Evolutionary conservation across 805 yeast species (phyloP).

Genomic region (Ogataea wickerhamii): DNA sequence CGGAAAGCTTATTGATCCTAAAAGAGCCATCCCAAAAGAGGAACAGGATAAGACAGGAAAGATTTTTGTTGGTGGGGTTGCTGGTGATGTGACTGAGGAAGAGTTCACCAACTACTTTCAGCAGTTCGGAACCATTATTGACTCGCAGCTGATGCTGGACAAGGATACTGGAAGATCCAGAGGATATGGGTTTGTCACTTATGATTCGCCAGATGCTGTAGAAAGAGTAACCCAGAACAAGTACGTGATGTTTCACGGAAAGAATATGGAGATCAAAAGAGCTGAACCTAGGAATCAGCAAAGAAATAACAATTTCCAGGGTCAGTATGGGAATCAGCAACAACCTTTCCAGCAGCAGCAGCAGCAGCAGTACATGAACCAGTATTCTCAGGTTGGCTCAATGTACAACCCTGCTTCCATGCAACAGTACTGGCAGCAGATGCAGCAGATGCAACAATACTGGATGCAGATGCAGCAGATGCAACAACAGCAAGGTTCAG

Average conservation of each 20-base stretch:
- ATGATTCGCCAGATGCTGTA: conserved; percentile 91
- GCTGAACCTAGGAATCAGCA: conserved; percentile 81
- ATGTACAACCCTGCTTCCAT: conserved; percentile 29
- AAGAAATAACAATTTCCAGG: conserved; percentile 35
- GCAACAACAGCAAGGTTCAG: conserved; percentile 24
- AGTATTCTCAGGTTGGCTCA: conserved; percentile 33
- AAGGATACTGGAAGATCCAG: conserved; percentile 95
- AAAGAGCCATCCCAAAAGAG: conserved; percentile 94
- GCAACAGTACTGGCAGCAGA: conserved; percentile 56
- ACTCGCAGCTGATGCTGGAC: conserved; percentile 95
- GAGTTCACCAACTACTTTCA: conserved; percentile 85
- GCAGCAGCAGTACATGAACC: conserved; percentile 30
- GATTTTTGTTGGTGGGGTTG: conserved; percentile 95
- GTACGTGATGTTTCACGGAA: conserved; percentile 80
- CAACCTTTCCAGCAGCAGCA: conserved; percentile 30
- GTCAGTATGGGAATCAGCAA: conserved; percentile 29
- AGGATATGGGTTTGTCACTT: conserved; percentile 96
- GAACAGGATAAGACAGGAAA: conserved; percentile 97
- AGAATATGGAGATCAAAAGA: conserved; percentile 76
- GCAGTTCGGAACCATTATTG: conserved; percentile 86
- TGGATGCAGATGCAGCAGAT: conserved; percentile 34
- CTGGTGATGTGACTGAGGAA: conserved; percentile 86
- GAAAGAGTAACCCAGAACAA: conserved; percentile 81
- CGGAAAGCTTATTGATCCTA: conserved; percentile 96
- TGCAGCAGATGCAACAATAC: conserved; percentile 49